These are phyloP conservation scores for Metroxylon sagu DNA, from an alignment of 176 grass and related monocot species.

Conservation along the genomic window DNA sequence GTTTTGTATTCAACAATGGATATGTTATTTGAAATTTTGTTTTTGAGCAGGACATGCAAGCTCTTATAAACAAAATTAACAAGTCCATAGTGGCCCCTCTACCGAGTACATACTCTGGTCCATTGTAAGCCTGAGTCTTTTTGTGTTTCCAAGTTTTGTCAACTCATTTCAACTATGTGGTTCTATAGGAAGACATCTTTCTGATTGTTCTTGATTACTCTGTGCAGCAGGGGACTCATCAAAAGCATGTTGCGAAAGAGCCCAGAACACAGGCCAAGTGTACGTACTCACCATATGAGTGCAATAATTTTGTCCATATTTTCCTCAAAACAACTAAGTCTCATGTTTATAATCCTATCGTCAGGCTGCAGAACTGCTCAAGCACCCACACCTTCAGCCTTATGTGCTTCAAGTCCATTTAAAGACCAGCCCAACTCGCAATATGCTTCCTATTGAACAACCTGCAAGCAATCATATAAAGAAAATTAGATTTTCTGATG, in stretches of 20 bases:
- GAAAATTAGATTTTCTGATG: constrained; percentile 35
- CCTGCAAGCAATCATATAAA: constrained; percentile 19
- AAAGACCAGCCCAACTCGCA: constrained; percentile 33
- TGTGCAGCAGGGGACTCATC: constrained; percentile 71
- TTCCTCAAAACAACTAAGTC: not conserved
- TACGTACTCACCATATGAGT: constrained; percentile 23
- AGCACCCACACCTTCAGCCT: constrained; percentile 62
- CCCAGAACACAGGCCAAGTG: constrained; percentile 93
- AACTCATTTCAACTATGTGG: too few relatives aligned
- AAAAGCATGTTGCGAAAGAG: constrained; percentile 89
- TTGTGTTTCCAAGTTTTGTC: too few relatives aligned
- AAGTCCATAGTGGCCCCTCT: constrained; percentile 68
- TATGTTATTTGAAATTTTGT: constrained; percentile 1
- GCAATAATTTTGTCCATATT: too few relatives aligned
- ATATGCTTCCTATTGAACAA: constrained; percentile 25
- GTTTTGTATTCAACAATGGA: too few relatives aligned
- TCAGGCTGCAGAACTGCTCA: constrained; percentile 78
- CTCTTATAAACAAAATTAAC: constrained; percentile 96
- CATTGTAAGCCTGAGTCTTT: constrained; percentile 50
- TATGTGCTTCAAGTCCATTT: constrained; percentile 56
- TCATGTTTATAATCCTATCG: constrained; percentile 10
- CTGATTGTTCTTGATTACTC: constrained; percentile 6
- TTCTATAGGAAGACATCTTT: not conserved
- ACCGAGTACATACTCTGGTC: constrained; percentile 70
- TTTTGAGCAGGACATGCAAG: constrained; percentile 66